Evolutionary conservation across 768 basidiomycete genomes (phyloP).

Genomic region (Infundibulicybe gibba): DNA sequence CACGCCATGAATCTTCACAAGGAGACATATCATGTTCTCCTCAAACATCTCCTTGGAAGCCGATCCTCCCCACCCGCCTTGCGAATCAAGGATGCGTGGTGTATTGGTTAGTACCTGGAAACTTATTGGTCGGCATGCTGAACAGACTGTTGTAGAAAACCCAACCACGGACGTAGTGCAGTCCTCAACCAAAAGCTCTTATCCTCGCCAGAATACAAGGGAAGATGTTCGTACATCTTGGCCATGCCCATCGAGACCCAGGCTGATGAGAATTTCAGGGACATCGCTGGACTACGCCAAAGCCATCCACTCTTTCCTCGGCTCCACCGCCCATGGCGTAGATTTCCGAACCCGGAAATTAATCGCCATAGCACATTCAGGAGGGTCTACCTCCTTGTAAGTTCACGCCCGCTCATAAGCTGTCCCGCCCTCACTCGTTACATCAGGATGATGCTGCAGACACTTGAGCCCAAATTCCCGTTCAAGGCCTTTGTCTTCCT

Average conservation of each 20-base stretch:
- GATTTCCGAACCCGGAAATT: conserved; percentile 8
- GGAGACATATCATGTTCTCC: conserved; percentile 8
- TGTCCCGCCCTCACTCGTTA: not conserved
- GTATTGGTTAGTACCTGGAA: conserved; percentile 2
- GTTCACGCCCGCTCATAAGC: not conserved
- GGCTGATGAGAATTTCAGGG: conserved; percentile 3
- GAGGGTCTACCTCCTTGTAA: conserved; percentile 10
- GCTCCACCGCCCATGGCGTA: conserved; percentile 7
- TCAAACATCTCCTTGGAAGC: conserved; percentile 4
- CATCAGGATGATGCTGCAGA: conserved; percentile 11
- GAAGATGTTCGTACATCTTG: conserved; percentile 1
- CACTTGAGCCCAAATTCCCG: conserved; percentile 1
- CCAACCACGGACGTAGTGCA: conserved; percentile 6
- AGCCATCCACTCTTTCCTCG: conserved; percentile 7
- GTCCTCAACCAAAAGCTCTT: not conserved
- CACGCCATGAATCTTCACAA: conserved; percentile 13
- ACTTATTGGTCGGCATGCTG: not conserved
- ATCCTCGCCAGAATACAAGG: conserved; percentile 1
- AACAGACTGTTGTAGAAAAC: conserved; percentile 2
- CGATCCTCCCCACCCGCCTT: not conserved
- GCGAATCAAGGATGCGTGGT: conserved; percentile 3
- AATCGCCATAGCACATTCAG: conserved; percentile 14
- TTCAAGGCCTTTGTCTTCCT: conserved; percentile 11
- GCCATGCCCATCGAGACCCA: not conserved
- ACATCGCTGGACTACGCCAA: conserved; percentile 8